Conservation (phyloP, 2,329 filamentous ascomycete genomes). For the Aspergillus japonicus region DNA sequence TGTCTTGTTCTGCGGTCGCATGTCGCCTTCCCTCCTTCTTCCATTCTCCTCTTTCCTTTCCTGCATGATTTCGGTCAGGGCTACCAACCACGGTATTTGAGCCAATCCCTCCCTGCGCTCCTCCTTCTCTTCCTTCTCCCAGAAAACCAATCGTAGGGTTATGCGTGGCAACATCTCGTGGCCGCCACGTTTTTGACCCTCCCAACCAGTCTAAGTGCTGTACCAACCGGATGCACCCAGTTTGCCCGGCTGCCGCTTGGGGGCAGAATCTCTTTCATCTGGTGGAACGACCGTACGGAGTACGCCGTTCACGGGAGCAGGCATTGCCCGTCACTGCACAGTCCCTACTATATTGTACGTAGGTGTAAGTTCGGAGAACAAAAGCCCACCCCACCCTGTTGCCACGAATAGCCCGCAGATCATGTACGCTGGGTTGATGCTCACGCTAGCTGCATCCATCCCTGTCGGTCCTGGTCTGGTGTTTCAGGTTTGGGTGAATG, state of each 20-base stretch:
- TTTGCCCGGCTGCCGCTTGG: neutral
- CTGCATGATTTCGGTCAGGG: neutral
- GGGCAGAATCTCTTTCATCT: neutral
- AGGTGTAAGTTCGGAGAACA: neutral
- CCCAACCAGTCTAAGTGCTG: no score
- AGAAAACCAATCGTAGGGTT: slow-evolving; percentile 1
- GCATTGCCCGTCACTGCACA: neutral
- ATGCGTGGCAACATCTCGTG: slow-evolving; percentile 27
- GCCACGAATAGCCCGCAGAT: slow-evolving; percentile 3
- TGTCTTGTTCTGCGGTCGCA: neutral
- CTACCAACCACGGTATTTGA: neutral
- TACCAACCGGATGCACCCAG: no score
- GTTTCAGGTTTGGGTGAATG: slow-evolving; percentile 4
- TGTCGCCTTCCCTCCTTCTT: neutral
- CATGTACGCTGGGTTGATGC: slow-evolving; percentile 5
- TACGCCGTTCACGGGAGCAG: neutral
- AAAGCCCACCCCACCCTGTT: neutral
- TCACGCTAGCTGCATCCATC: slow-evolving; percentile 2
- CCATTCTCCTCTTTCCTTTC: neutral
- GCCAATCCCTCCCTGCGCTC: neutral
- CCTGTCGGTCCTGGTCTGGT: slow-evolving; percentile 1
- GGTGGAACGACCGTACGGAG: neutral
- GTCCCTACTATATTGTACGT: neutral
- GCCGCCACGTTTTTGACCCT: slow-evolving; percentile 33
- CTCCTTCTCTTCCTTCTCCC: neutral